Conservation (phyloP, 805 yeast species). For the Starmerella vitae region DNA sequence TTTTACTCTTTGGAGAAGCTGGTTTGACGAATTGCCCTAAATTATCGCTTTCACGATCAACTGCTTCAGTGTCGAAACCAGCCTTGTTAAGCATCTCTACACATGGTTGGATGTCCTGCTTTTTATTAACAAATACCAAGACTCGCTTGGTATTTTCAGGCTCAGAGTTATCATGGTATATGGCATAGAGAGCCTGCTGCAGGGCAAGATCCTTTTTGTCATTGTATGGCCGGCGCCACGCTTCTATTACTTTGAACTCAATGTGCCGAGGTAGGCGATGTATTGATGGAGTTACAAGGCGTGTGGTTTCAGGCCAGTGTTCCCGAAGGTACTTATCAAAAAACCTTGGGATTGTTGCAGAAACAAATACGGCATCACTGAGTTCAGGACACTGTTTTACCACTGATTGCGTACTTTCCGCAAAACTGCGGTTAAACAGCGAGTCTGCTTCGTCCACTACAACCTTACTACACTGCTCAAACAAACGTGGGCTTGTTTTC, state of each 20-base stretch:
- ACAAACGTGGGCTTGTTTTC: slow-evolving; percentile 8
- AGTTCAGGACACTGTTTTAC: slow-evolving; percentile 40
- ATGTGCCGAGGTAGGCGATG: slow-evolving; percentile 74
- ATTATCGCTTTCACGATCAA: slow-evolving; percentile 34
- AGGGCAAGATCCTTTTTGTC: slow-evolving; percentile 74
- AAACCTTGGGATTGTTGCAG: slow-evolving; percentile 79
- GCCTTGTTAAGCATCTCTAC: slow-evolving; percentile 41
- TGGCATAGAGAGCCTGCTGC: slow-evolving; percentile 79
- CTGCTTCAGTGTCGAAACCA: slow-evolving; percentile 49
- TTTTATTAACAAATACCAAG: slow-evolving; percentile 71
- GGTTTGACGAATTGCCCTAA: slow-evolving; percentile 53
- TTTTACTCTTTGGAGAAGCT: slow-evolving; percentile 29
- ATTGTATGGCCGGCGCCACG: slow-evolving; percentile 62
- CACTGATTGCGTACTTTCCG: slow-evolving; percentile 46
- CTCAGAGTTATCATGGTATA: slow-evolving; percentile 73
- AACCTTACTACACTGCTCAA: slow-evolving; percentile 41
- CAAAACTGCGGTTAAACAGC: slow-evolving; percentile 67
- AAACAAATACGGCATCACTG: slow-evolving; percentile 57
- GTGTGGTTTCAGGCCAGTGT: slow-evolving; percentile 50
- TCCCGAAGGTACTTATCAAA: slow-evolving; percentile 49
- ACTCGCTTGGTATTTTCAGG: slow-evolving; percentile 62
- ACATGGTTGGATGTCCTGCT: slow-evolving; percentile 45
- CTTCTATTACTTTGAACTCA: slow-evolving; percentile 61
- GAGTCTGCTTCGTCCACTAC: slow-evolving; percentile 94
- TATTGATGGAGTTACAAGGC: slow-evolving; percentile 64